These are phyloP conservation scores for Lachancea waltii DNA, from an alignment of 805 yeast species.

Conservation along the genomic window DNA sequence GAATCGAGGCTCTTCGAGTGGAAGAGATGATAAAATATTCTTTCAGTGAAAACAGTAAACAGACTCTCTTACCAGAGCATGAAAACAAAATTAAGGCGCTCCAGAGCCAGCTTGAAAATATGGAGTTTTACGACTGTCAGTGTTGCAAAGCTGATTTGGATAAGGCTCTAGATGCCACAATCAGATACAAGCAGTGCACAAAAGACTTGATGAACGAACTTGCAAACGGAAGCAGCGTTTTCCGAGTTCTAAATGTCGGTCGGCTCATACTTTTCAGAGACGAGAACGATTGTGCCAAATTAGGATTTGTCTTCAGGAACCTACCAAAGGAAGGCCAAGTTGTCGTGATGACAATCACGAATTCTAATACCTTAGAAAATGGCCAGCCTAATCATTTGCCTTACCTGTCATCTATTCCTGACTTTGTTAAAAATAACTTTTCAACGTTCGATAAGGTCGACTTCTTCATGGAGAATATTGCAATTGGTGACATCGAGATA, in stretches of 20 bases:
- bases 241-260: conserved; percentile 46
- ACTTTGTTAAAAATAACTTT: conserved; percentile 26
- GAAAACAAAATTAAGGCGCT: conserved; percentile 55
- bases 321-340: conserved; percentile 20
- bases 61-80: conserved; percentile 79
- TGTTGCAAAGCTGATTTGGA: conserved; percentile 39
- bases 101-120: conserved; percentile 39
- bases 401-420: conserved; percentile 26
- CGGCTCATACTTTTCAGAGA: conserved; percentile 55
- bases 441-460: conserved; percentile 30
- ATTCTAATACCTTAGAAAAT: conserved; percentile 22
- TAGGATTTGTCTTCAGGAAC: conserved; percentile 49
- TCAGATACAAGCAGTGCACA: conserved; percentile 41
- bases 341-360: conserved; percentile 32
- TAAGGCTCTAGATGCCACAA: conserved; percentile 38
- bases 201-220: conserved; percentile 42
- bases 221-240: conserved; percentile 42
- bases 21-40: conserved; percentile 98
- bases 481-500: conserved; percentile 27
- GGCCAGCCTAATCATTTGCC: conserved; percentile 34
- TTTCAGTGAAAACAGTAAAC: conserved; percentile 85
- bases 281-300: conserved; percentile 29
- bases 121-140: conserved; percentile 34
- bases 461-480: conserved; percentile 25
- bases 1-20: conserved; percentile 93